Percentiles rank a stretch among this genome's conserved stretches.
Evolutionary conservation across 2,329 filamentous ascomycete species (phyloP).

Genomic region (Akanthomyces dipterigenus): DNA sequence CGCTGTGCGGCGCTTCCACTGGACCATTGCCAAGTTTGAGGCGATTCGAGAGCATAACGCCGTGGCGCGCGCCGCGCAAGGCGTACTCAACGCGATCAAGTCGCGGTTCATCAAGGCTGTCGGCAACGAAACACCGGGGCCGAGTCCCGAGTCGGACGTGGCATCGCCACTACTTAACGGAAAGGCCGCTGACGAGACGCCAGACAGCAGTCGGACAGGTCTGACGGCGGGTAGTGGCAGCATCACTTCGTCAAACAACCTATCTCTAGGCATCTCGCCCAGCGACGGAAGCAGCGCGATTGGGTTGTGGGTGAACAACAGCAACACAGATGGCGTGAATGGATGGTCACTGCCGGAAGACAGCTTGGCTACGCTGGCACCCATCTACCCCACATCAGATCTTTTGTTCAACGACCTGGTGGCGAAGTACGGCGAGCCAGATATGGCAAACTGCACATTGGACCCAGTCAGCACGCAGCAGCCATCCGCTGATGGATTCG

Average conservation of each 20-base stretch:
- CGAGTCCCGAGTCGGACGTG: background rate
- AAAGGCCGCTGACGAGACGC: conserved; percentile 1
- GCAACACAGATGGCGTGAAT: conserved; percentile 9
- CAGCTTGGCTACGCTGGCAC: conserved; percentile 43
- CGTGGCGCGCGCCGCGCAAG: conserved; percentile 46
- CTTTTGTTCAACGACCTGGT: conserved; percentile 50
- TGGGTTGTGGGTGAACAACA: background rate
- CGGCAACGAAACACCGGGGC: conserved; percentile 18
- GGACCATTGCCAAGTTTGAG: conserved; percentile 52
- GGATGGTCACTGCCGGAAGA: conserved; percentile 9
- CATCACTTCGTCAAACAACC: background rate
- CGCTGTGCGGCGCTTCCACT: conserved; percentile 50
- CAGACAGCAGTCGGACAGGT: background rate
- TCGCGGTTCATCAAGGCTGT: conserved; percentile 46
- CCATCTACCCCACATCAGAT: conserved; percentile 51
- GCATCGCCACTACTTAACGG: background rate
- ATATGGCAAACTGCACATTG: conserved; percentile 2
- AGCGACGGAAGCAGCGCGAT: conserved; percentile 11
- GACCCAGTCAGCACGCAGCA: conserved; percentile 4
- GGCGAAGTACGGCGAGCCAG: conserved; percentile 26
- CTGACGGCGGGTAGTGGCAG: background rate
- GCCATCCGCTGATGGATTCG: conserved; percentile 13
- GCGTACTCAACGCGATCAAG: conserved; percentile 49
- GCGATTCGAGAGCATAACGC: conserved; percentile 47
- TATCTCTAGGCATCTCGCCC: conserved; percentile 1